phyloP scores from a whole-genome alignment of 208 protist species.

The Leishmania arabica region DNA sequence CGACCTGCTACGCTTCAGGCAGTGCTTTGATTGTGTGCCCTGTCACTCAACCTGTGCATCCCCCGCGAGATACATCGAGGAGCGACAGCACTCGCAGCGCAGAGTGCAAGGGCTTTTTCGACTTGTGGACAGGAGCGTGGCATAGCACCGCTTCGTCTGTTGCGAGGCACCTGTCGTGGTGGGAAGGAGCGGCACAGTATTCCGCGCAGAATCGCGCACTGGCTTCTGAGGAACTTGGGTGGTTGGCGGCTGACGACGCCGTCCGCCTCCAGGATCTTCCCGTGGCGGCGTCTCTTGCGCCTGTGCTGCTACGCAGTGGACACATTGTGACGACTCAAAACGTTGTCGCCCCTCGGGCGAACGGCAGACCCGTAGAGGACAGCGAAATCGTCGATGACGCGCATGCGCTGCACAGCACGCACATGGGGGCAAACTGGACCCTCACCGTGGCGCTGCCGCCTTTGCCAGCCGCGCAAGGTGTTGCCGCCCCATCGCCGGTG shows the following conservation, averaged over 20 bases:
- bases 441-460: conserved; percentile 25
- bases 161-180: neutral
- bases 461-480: neutral
- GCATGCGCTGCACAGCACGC: conserved; percentile 18
- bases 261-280: neutral
- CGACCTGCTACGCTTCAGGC: conserved; percentile 32
- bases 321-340: conserved; percentile 35
- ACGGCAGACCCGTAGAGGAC: conserved; percentile 13
- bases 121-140: conserved; percentile 46
- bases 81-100: neutral
- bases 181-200: neutral
- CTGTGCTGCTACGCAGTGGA: conserved; percentile 17
- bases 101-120: conserved; percentile 20
- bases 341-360: neutral
- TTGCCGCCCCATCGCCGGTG: neutral
- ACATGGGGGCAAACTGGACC: conserved; percentile 38
- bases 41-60: conserved; percentile 7
- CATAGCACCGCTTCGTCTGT: neutral
- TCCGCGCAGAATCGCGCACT: neutral
- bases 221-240: conserved; percentile 5
- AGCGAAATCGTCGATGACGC: neutral
- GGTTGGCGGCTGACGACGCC: neutral
- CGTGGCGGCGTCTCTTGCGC: conserved; percentile 8
- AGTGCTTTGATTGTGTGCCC: conserved; percentile 36
- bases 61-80: neutral